These are phyloP conservation scores for Cystobasidiopsis lactophilus DNA, from an alignment of 768 basidiomycete species.

Conservation along the genomic window DNA sequence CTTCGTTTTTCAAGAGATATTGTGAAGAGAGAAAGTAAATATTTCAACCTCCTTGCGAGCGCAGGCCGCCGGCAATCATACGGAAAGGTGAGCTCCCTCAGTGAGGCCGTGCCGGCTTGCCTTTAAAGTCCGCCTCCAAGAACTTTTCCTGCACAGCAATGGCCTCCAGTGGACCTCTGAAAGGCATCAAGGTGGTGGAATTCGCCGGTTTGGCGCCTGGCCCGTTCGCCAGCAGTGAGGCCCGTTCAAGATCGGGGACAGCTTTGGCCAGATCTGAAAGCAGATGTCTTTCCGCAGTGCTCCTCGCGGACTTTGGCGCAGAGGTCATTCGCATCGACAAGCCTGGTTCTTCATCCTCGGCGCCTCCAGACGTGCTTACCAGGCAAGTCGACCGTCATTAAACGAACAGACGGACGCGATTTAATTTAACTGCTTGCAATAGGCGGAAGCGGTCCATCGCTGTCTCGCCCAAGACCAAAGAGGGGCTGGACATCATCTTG, in stretches of 20 bases:
- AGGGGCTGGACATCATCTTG: slow-evolving; percentile 37
- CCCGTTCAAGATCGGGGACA: not conserved
- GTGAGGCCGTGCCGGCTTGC: no score
- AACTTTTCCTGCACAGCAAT: no score
- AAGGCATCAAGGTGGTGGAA: slow-evolving; percentile 25
- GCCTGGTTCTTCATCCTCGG: slow-evolving; percentile 22
- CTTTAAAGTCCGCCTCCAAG: no score
- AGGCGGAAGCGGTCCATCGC: slow-evolving; percentile 56
- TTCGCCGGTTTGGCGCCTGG: slow-evolving; percentile 66
- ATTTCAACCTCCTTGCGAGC: no score
- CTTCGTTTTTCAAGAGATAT: no score
- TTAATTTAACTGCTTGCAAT: slow-evolving; percentile 22
- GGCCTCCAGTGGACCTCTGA: no score
- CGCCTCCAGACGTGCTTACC: slow-evolving; percentile 9
- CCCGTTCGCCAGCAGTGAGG: slow-evolving; percentile 38
- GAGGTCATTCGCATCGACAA: slow-evolving; percentile 49
- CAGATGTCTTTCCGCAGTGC: slow-evolving; percentile 26
- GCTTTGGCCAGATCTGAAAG: no score
- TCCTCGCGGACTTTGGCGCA: slow-evolving; percentile 61
- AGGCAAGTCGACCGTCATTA: not conserved
- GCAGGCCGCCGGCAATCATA: no score
- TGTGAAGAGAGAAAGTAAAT: no score
- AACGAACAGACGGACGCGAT: not conserved
- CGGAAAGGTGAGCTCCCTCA: no score
- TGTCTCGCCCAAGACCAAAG: slow-evolving; percentile 41